Evolutionary conservation across 768 basidiomycete species (phyloP), one percentile per base, ranked within the genome.

Genomic region (Lactarius tabidus): DNA sequence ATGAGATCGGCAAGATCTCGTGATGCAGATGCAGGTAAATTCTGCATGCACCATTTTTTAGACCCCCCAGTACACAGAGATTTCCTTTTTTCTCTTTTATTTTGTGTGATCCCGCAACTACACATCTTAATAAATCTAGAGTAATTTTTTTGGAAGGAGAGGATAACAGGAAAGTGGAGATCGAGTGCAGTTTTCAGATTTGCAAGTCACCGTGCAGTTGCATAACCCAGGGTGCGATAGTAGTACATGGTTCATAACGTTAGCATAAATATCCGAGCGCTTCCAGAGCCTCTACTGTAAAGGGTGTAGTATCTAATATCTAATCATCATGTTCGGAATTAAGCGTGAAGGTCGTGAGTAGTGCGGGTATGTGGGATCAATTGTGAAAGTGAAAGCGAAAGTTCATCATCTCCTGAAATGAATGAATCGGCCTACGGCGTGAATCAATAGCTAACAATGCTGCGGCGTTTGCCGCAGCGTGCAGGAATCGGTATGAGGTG

Each of bases 401-500:
- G 29, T 31, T 14, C n/a, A 14, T 2, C 10, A 14, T 5, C 10
- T 6, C 20, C n/a, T n/a, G 20, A 63, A 59, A 41, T 18, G n/a
- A 33, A 53, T 60, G n/a, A 54, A 23, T 54, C 12, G 5, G 36
- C 31, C 36, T 18, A 61, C 7, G 29, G 31, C 17, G 39, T 41
- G 54, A 29, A 57, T 57, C 26, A 61, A 35, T n/a, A 33, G 31
- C 17, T 23, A 23, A 45, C 55, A 29, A 18, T 17, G 33, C 39
- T 35, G 36, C 5, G 35, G 18, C 43, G 39, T 17, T 45, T 59
- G 17, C 35, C 23, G 3, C 23, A 4, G 33, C 38, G 4, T 20
- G 18, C 1, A 20, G 60, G 60, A 53, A 48, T 38, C 8, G 65
- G 65, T 14, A 66, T 35, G 4, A 66, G 51, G 39, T 66, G 51